A percentile compares a stretch with the other conserved stretches of the same genome.
Conservation (phyloP, 2,329 filamentous ascomycete species). For the Fonsecaea monophora region DNA sequence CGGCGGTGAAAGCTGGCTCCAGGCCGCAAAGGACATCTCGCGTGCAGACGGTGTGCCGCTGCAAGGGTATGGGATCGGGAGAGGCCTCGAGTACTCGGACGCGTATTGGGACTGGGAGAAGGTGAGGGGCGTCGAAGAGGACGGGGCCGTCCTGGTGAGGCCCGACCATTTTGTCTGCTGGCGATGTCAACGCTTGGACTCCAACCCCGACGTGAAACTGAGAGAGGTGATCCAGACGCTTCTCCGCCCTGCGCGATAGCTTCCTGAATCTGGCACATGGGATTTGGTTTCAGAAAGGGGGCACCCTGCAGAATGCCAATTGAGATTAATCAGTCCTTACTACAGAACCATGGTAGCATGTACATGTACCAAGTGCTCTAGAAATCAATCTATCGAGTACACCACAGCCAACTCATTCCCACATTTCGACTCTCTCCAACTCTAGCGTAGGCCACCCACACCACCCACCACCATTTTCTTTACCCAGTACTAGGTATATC, state of each 20-base stretch:
- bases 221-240: slow-evolving; percentile 1
- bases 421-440: too few species aligned
- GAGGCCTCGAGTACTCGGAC: slow-evolving; percentile 65
- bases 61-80: slow-evolving; percentile 61
- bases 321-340: too few species aligned
- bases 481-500: too few species aligned
- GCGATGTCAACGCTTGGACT: slow-evolving; percentile 43
- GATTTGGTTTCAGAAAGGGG: too few species aligned
- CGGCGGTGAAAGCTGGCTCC: slow-evolving; percentile 62
- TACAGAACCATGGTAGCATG: too few species aligned
- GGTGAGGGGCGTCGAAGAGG: slow-evolving; percentile 61
- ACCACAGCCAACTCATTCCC: too few species aligned
- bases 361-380: too few species aligned
- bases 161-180: slow-evolving; percentile 67
- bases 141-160: slow-evolving; percentile 63
- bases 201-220: neutral
- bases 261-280: too few species aligned
- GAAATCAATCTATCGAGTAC: too few species aligned
- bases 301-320: too few species aligned
- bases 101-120: slow-evolving; percentile 66
- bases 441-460: too few species aligned
- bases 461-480: too few species aligned
- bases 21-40: slow-evolving; percentile 52
- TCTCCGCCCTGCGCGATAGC: neutral
- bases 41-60: slow-evolving; percentile 55